Percentiles rank a stretch among this genome's conserved stretches.
These are phyloP conservation scores for Elsinoe necatrix DNA, from an alignment of 2,329 filamentous ascomycete genomes.

Conservation along the genomic window DNA sequence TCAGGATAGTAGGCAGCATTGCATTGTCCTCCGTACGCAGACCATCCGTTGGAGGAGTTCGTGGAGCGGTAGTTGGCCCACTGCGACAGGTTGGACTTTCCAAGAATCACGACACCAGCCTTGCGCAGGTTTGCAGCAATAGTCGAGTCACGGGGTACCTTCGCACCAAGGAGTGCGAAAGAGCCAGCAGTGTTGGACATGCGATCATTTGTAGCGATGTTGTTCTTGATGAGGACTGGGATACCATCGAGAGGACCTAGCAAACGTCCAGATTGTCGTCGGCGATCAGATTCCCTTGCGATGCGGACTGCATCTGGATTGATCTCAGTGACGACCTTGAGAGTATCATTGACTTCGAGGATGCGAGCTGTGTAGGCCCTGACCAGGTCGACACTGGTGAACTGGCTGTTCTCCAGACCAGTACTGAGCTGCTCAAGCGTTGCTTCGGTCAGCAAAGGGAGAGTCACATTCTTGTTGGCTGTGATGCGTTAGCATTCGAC, in stretches of 20 bases:
- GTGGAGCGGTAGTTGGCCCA: constrained; percentile 55
- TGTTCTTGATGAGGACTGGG: constrained; percentile 35
- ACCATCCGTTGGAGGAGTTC: constrained; percentile 56
- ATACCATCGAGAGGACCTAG: constrained; percentile 32
- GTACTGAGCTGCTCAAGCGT: constrained; percentile 43
- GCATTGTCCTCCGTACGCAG: constrained; percentile 54
- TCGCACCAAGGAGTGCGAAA: constrained; percentile 52
- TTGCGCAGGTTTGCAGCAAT: constrained; percentile 52
- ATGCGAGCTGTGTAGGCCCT: constrained; percentile 47
- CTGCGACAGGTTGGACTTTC: constrained; percentile 57
- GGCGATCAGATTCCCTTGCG: constrained; percentile 21
- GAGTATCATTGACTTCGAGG: constrained; percentile 43
- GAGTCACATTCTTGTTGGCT: not conserved
- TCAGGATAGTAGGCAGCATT: constrained; percentile 52
- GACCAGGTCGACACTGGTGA: constrained; percentile 51
- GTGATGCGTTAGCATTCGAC: not conserved
- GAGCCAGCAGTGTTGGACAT: constrained; percentile 61
- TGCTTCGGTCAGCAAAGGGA: constrained; percentile 33
- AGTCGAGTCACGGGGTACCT: constrained; percentile 49
- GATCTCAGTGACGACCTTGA: constrained; percentile 47
- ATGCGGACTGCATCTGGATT: constrained; percentile 43
- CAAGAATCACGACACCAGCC: constrained; percentile 56
- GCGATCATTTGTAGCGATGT: constrained; percentile 53
- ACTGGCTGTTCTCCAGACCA: constrained; percentile 43
- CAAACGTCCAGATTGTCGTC: constrained; percentile 40